Evolutionary conservation across 768 basidiomycete genomes (phyloP).

Genomic region (Pleurotus eryngii): DNA sequence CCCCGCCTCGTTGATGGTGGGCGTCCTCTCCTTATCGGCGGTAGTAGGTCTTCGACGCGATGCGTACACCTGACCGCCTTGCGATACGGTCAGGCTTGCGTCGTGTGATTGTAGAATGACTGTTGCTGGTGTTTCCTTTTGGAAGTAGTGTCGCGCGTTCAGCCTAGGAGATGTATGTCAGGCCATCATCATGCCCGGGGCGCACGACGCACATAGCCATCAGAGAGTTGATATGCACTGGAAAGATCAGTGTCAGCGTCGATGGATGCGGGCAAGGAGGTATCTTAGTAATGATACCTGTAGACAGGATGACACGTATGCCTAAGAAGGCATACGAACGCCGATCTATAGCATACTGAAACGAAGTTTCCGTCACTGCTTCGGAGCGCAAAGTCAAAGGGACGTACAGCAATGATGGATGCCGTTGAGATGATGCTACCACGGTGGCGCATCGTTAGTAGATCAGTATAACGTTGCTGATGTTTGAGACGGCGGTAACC

Average conservation of each 20-base stretch:
- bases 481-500: not conserved
- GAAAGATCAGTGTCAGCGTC: not conserved
- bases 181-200: not conserved
- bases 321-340: constrained; percentile 1
- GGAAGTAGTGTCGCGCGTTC: constrained; percentile 3
- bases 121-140: not conserved
- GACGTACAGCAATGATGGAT: not conserved
- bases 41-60: constrained; percentile 2
- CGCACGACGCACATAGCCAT: not conserved
- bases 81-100: not conserved
- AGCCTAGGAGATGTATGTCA: not conserved
- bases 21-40: not conserved
- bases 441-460: not conserved
- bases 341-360: not conserved
- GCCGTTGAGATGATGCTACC: not conserved
- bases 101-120: constrained; percentile 2
- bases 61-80: not conserved
- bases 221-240: constrained; percentile 5
- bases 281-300: not conserved
- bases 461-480: no score
- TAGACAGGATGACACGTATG: constrained; percentile 2
- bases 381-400: no score
- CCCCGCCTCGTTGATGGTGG: constrained; percentile 4
- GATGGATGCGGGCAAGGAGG: not conserved
- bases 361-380: no score